Evolutionary conservation across 345 rosid species (phyloP).

Genomic region (Hibiscus mutabilis): DNA sequence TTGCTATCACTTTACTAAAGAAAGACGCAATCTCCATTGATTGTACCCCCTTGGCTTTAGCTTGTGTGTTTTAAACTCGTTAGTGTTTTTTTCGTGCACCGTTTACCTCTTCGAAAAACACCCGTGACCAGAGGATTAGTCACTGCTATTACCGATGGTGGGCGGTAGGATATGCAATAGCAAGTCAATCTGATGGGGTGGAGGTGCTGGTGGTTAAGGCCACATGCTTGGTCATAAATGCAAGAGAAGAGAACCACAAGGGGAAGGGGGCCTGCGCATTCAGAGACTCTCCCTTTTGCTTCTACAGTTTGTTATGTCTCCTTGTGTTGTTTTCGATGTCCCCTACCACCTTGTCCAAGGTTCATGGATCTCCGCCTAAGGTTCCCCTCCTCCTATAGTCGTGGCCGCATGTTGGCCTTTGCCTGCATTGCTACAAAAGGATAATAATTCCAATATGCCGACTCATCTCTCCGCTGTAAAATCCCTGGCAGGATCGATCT

Average conservation of each 20-base stretch:
- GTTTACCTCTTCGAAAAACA: too few relatives aligned
- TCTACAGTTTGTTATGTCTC: slow-evolving; percentile 39
- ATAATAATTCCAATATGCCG: neutral
- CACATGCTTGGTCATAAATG: slow-evolving; percentile 48
- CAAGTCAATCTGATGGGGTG: too few relatives aligned
- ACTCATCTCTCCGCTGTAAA: neutral
- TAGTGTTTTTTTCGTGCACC: too few relatives aligned
- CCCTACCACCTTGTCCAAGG: slow-evolving; percentile 24
- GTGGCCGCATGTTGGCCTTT: slow-evolving; percentile 36
- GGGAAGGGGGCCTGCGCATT: slow-evolving; percentile 2
- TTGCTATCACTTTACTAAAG: neutral
- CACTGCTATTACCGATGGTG: too few relatives aligned
- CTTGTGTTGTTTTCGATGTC: slow-evolving; percentile 36
- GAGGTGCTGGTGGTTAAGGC: slow-evolving; percentile 30
- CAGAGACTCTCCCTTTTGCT: slow-evolving; percentile 17
- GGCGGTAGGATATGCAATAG: neutral
- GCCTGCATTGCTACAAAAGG: slow-evolving; percentile 12
- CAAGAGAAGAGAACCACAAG: slow-evolving; percentile 19
- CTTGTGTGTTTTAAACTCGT: neutral
- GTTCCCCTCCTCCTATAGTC: slow-evolving; percentile 2
- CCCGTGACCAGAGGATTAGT: too few relatives aligned
- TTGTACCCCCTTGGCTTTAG: neutral
- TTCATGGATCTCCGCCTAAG: slow-evolving; percentile 26
- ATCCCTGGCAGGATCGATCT: neutral
- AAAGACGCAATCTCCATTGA: neutral